Percentiles rank a stretch among this genome's conserved stretches.
phyloP scores from a whole-genome alignment of 2,329 filamentous ascomycete species.

The Claviceps lovelessii region DNA sequence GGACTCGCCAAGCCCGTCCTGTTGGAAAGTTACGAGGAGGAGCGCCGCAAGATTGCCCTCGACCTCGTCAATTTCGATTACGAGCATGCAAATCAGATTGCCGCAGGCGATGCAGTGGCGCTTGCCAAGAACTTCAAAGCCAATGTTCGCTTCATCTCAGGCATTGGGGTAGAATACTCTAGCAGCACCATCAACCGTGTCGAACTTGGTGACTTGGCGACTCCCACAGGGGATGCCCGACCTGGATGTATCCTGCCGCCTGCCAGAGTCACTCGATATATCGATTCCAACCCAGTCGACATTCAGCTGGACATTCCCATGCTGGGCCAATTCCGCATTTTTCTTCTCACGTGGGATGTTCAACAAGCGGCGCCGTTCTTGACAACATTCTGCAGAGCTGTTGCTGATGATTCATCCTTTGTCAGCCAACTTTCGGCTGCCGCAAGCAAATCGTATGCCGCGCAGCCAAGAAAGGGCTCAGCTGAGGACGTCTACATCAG shows the following conservation, averaged over 20 bases:
- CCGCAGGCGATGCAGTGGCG: constrained; percentile 46
- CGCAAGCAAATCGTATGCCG: constrained; percentile 46
- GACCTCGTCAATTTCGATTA: constrained; percentile 47
- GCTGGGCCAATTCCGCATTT: constrained; percentile 63
- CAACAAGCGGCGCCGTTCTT: constrained; percentile 42
- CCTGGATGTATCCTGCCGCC: constrained; percentile 47
- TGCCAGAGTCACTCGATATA: constrained; percentile 56
- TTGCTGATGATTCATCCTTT: constrained; percentile 37
- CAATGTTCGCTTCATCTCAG: constrained; percentile 61
- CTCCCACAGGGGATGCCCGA: constrained; percentile 33
- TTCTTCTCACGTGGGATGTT: constrained; percentile 53
- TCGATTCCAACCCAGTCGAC: constrained; percentile 66
- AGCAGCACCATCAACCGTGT: constrained; percentile 36
- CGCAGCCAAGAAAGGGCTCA: constrained; percentile 40
- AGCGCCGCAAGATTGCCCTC: constrained; percentile 46
- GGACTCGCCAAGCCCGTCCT: constrained; percentile 40
- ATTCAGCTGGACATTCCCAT: constrained; percentile 66
- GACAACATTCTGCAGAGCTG: constrained; percentile 39
- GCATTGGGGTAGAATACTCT: constrained; percentile 49
- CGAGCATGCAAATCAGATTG: constrained; percentile 42
- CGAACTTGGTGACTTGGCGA: constrained; percentile 20
- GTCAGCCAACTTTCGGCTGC: constrained; percentile 44
- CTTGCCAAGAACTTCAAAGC: constrained; percentile 55
- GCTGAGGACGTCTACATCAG: constrained; percentile 52
- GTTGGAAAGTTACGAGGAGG: constrained; percentile 46